A percentile compares a stretch with the other conserved stretches of the same genome.
phyloP scores from a whole-genome alignment of 2,329 filamentous ascomycete genomes.

The Blumeria hordei region DNA sequence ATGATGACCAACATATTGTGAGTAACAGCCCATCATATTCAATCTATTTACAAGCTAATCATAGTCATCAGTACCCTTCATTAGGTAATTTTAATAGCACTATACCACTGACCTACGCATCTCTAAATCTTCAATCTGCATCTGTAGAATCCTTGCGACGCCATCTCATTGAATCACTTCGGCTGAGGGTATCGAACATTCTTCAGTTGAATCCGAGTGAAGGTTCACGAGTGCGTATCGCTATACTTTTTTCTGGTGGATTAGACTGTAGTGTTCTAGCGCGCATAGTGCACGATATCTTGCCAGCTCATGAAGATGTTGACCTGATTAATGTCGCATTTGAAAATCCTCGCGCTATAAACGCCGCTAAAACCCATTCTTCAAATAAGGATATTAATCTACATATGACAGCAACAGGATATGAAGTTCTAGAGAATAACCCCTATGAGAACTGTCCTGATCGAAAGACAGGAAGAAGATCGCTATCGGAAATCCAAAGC shows the following conservation, averaged over 20 bases:
- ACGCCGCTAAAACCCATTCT: slow-evolving; percentile 20
- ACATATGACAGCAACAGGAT: background rate
- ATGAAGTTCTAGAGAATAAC: background rate
- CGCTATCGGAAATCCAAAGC: slow-evolving; percentile 46
- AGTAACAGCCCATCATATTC: background rate
- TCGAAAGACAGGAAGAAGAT: slow-evolving; percentile 60
- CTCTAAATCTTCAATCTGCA: slow-evolving; percentile 19
- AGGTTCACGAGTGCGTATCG: slow-evolving; percentile 28
- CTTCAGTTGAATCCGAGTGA: slow-evolving; percentile 26
- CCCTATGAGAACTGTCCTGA: slow-evolving; percentile 70
- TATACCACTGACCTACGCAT: slow-evolving; percentile 15
- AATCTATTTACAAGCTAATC: slow-evolving; percentile 1
- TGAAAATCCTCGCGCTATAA: slow-evolving; percentile 62
- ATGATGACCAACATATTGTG: background rate
- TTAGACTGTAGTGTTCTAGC: slow-evolving; percentile 82
- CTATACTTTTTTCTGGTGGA: slow-evolving; percentile 79
- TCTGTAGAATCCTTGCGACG: slow-evolving; percentile 28
- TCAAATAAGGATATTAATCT: background rate
- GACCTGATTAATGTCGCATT: slow-evolving; percentile 93
- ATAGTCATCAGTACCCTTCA: slow-evolving; percentile 3
- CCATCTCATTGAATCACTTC: slow-evolving; percentile 35
- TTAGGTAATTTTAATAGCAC: slow-evolving; percentile 15
- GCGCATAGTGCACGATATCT: slow-evolving; percentile 50
- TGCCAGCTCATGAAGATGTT: slow-evolving; percentile 44
- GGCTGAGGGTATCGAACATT: slow-evolving; percentile 38